Conservation (phyloP, 2,329 filamentous ascomycete genomes). For the Fusarium sp. region DNA sequence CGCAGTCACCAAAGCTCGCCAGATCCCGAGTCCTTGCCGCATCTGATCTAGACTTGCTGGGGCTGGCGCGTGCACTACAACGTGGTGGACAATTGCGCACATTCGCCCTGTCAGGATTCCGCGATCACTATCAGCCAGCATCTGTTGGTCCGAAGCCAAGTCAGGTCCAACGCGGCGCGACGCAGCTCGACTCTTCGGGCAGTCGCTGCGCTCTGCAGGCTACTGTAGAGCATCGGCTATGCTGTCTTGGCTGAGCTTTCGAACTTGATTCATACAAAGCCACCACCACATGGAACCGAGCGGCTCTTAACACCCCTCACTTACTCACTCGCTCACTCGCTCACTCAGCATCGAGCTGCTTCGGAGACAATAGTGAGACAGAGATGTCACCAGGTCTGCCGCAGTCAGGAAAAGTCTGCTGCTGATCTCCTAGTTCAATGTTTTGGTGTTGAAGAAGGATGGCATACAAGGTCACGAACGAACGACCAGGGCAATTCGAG, state of each 20-base stretch:
- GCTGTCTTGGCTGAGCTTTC: slow-evolving; percentile 21
- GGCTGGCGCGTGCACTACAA: slow-evolving; percentile 44
- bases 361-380: slow-evolving; percentile 30
- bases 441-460: slow-evolving; percentile 17
- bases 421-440: slow-evolving; percentile 12
- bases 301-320: slow-evolving; percentile 19
- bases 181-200: slow-evolving; percentile 49
- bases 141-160: slow-evolving; percentile 42
- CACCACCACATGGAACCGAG: slow-evolving; percentile 23
- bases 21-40: slow-evolving; percentile 45
- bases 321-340: slow-evolving; percentile 4
- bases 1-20: slow-evolving; percentile 40
- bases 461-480: slow-evolving; percentile 11
- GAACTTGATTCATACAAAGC: slow-evolving; percentile 21
- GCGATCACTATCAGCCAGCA: slow-evolving; percentile 45
- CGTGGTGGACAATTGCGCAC: slow-evolving; percentile 41
- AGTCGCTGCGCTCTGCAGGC: slow-evolving; percentile 40
- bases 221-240: slow-evolving; percentile 41
- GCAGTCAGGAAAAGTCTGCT: slow-evolving; percentile 17
- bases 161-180: slow-evolving; percentile 44
- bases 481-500: slow-evolving; percentile 22
- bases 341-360: slow-evolving; percentile 10
- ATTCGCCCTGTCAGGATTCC: slow-evolving; percentile 43
- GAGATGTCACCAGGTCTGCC: slow-evolving; percentile 25
- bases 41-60: slow-evolving; percentile 42